Conservation (phyloP, 768 basidiomycete species). For the Podaxis sp. region DNA sequence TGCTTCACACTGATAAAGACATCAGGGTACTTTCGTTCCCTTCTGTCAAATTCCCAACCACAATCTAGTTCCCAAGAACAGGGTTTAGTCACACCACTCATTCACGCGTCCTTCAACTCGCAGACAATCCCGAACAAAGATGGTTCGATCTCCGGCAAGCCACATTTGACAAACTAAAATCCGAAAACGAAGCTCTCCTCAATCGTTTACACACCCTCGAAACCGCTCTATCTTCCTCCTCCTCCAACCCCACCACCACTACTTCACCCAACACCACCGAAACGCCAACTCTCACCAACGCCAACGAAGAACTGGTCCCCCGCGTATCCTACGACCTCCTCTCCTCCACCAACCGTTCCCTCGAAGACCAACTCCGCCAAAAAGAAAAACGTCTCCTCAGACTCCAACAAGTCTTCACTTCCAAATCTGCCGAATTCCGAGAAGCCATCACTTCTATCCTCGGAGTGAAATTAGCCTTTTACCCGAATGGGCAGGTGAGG, state of each 20-base stretch:
- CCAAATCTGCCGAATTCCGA: slow-evolving; percentile 88
- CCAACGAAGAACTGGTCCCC: slow-evolving; percentile 56
- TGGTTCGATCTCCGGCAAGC: slow-evolving; percentile 78
- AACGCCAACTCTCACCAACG: not conserved
- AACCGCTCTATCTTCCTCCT: not conserved
- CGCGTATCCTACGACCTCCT: slow-evolving; percentile 78
- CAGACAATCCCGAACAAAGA: slow-evolving; percentile 79
- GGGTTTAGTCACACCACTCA: not conserved
- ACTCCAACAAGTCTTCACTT: slow-evolving; percentile 81
- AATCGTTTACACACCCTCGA: slow-evolving; percentile 65
- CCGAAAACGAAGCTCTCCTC: slow-evolving; percentile 84
- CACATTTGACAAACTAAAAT: slow-evolving; percentile 71
- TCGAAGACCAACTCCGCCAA: slow-evolving; percentile 64
- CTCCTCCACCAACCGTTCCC: slow-evolving; percentile 64
- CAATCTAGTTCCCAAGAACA: not conserved
- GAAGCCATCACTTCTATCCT: slow-evolving; percentile 88
- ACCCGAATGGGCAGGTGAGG: slow-evolving; percentile 86
- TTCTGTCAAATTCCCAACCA: not conserved
- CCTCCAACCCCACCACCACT: too few species aligned
- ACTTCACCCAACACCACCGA: not conserved
- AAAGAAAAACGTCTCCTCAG: slow-evolving; percentile 81
- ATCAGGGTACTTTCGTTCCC: not conserved
- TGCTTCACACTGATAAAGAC: not conserved
- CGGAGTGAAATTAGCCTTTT: slow-evolving; percentile 89
- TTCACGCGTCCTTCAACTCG: slow-evolving; percentile 59